Base-by-base conservation (phyloP, 2,329 filamentous ascomycete genomes). In the Penicillium occitanis region DNA sequence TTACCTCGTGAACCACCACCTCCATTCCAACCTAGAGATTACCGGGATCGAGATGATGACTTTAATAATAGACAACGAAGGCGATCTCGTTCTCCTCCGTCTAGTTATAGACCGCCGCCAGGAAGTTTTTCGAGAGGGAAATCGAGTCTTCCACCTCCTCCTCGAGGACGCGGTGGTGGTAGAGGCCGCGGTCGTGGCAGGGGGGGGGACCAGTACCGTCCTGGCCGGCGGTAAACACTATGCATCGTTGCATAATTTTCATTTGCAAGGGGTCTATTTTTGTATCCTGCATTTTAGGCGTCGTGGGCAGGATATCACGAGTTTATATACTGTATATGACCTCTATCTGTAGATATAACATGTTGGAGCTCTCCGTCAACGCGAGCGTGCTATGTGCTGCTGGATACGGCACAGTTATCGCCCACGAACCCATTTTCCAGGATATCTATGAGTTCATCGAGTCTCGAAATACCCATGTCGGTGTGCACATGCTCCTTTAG, bases 391-490 rank as follows among this genome's bases (percentile, higher is more conserved):
- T 33, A 60, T 13, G 55, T 53, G 55, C 51, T 66, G 14, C 35
- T 30, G 65, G 44, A 48, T 44, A 28, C 30, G 11, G 33, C 53
- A 60, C 51, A 37, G 37, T 71, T 71, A 55, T 72, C 68, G 28
- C 88, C 89, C 61, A 85, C 82, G 73, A 94, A 94, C 0, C 93
- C 93, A 1, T 84, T 79, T 69, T 96, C 92, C 30, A 97, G 79
- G 7, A 96, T 83, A 10, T 81, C 83, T 63, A 95, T 86, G 70
- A 97, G 77, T 67, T 96, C 91, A 74, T 96, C 92, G 67, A 96
- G 76, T 44, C 86, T 83, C 68, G 79, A 76, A 61, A 97, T 89
- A 11, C 88, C 88, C 55, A 94, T 73, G 77, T 96, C 92, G 0
- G 92, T 96, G 76, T 92, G 87, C 69, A 88, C 85, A 74, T 96